Conservation (phyloP, 768 basidiomycete species). For the Auriculariales sp. region DNA sequence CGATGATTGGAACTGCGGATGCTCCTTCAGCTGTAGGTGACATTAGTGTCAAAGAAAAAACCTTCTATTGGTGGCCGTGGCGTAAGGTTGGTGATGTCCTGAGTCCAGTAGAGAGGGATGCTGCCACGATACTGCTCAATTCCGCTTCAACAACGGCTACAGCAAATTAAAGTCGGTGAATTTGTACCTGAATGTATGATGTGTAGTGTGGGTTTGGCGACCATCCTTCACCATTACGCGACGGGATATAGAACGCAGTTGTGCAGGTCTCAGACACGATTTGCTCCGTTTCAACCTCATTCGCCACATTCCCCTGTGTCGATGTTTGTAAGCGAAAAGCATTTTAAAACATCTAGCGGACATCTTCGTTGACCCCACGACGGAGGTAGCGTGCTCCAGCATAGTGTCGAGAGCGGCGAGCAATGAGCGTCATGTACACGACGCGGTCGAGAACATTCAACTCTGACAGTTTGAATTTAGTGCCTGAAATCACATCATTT, state of each 20-base stretch:
- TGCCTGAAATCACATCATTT: not conserved
- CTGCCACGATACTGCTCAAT: conserved; percentile 86
- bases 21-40: too few relatives aligned
- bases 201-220: conserved; percentile 74
- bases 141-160: too few relatives aligned
- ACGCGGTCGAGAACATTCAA: conserved; percentile 80
- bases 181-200: conserved; percentile 81
- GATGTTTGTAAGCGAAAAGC: not conserved
- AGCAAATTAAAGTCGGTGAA: too few relatives aligned
- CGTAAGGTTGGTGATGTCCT: conserved; percentile 81
- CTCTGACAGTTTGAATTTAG: conserved; percentile 34
- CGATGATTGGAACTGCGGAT: conserved; percentile 67
- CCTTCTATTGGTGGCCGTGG: conserved; percentile 93
- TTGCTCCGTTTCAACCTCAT: conserved; percentile 98
- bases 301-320: conserved; percentile 87
- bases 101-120: conserved; percentile 94
- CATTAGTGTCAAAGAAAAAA: conserved; percentile 30
- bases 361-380: conserved; percentile 88
- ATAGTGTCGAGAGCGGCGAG: conserved; percentile 84
- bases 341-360: too few relatives aligned
- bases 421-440: conserved; percentile 89
- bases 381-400: conserved; percentile 92
- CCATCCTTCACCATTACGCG: conserved; percentile 30
- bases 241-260: conserved; percentile 75
- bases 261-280: conserved; percentile 85